Evolutionary conservation across 352 stramenopile species (phyloP), one percentile per base, ranked within the genome.

Genomic region (Thraustochytrium striatum): DNA sequence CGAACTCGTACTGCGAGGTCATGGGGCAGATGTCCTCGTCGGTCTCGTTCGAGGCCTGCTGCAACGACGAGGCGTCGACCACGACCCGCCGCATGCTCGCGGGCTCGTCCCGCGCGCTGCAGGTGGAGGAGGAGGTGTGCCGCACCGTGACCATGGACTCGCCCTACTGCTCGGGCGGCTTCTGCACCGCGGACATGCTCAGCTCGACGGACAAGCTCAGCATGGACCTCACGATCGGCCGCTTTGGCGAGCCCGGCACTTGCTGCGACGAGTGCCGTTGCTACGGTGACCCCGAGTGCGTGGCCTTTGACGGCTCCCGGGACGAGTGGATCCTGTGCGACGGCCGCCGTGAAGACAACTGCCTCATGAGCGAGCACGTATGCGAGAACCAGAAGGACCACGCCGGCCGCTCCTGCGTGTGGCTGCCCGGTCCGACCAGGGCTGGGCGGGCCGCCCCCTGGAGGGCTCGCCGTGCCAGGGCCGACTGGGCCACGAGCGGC

Each of bases 301-400:
- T 73, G 30, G 52, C 69, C 30, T 79, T 79, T 41, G 61, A 72
- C 36, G 69, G 69, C 25, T 33, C 52, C 13, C 25, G n/a, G 13
- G 61, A 79, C 38, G n/a, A 79, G 69, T 73, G 58, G 69, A 79
- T 79, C 36, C n/a, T 73, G 28, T 79, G 69, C 43, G 69, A 79
- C 5, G 69, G 53, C 1, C 69, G 69, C 61, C 32, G 52, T 32
- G n/a, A 41, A 9, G 57, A 65, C 61, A 35, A 13, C 16, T 79
- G 69, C 41, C n/a, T 38, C 57, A 79, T 79, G 36, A 16, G 8
- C 19, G n/a, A 79, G 69, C n/a, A 78, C 28, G 52, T 72, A 39
- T 79, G 69, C 61, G 16, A 32, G 16, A 65, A 79, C 21, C 53
- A 79, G 3, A 3, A 0, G 1, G 69, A 79, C 41, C 58, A 78